Evolutionary conservation across 1,284 basidiomycete genomes (phyloP).

Genomic region (Trametes polyzona): DNA sequence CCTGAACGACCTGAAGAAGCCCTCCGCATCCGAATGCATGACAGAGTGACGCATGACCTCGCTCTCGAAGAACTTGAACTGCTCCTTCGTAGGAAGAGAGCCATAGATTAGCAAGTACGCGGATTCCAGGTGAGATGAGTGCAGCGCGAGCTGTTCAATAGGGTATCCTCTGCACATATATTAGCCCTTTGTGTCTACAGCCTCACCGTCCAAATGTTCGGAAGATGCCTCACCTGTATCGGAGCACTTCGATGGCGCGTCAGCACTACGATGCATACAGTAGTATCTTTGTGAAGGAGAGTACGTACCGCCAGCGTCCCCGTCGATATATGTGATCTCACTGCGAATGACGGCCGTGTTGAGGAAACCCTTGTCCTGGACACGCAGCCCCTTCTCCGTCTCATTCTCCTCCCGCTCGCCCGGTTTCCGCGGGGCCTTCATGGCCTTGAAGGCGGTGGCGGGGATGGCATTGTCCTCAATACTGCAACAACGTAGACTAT

Average conservation of each 20-base stretch:
- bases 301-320: conserved; percentile 70
- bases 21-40: conserved; percentile 78
- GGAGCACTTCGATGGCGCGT: conserved; percentile 51
- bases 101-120: conserved; percentile 90
- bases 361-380: conserved; percentile 81
- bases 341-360: conserved; percentile 87
- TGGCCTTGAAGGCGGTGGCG: conserved; percentile 81
- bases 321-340: conserved; percentile 87
- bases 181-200: not conserved
- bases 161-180: conserved; percentile 74
- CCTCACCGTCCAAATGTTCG: too few relatives aligned
- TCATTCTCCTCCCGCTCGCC: conserved; percentile 83
- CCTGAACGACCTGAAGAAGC: conserved; percentile 82
- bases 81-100: conserved; percentile 67
- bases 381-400: conserved; percentile 75
- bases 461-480: conserved; percentile 77
- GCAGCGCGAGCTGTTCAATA: conserved; percentile 84
- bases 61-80: conserved; percentile 64
- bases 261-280: not conserved
- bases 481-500: conserved; percentile 39
- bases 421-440: conserved; percentile 58
- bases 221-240: conserved; percentile 60
- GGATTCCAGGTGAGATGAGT: conserved; percentile 80
- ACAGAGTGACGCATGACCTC: conserved; percentile 82
- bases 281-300: conserved; percentile 3